Percentiles rank a stretch among this genome's conserved stretches.
These are phyloP conservation scores for Xylariaceae sp. DNA, from an alignment of 2,329 filamentous ascomycete genomes.

Conservation along the genomic window DNA sequence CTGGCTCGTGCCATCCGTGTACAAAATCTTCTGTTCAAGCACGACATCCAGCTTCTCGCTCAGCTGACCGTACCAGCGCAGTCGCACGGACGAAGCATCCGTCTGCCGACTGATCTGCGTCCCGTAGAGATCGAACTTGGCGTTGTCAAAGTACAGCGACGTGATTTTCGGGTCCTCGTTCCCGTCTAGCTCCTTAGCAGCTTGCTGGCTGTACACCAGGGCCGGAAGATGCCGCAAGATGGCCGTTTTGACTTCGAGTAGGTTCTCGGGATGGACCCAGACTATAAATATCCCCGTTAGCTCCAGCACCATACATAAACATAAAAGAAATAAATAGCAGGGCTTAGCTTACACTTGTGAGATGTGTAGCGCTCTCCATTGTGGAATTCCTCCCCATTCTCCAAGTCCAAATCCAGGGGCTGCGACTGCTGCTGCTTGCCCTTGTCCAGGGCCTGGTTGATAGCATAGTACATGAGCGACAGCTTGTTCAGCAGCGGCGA, in stretches of 20 bases:
- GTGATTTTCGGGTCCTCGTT: constrained; percentile 85
- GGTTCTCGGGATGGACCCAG: constrained; percentile 94
- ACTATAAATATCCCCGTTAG: constrained; percentile 46
- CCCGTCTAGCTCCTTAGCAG: constrained; percentile 74
- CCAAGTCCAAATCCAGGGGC: constrained; percentile 45
- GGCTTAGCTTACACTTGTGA: constrained; percentile 64
- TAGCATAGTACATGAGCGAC: constrained; percentile 92
- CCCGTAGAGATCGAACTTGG: constrained; percentile 78
- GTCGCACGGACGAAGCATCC: constrained; percentile 74
- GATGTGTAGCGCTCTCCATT: constrained; percentile 73
- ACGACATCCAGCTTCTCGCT: constrained; percentile 71
- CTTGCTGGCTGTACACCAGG: constrained; percentile 86
- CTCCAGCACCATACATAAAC: neutral
- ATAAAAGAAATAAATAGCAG: constrained; percentile 9
- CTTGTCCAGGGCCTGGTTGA: constrained; percentile 74
- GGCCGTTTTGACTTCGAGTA: constrained; percentile 93
- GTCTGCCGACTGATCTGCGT: constrained; percentile 73
- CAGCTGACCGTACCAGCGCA: constrained; percentile 89
- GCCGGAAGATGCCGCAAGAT: constrained; percentile 87
- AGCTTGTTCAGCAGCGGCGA: constrained; percentile 83
- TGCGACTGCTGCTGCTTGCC: constrained; percentile 38
- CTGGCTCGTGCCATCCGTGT: constrained; percentile 68
- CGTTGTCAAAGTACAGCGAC: constrained; percentile 91
- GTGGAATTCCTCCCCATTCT: constrained; percentile 51
- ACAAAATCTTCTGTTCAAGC: constrained; percentile 84